Evolutionary conservation across 345 rosid genomes (phyloP), one percentile per base, ranked within the genome.

Genomic region (Hypericum perforatum): DNA sequence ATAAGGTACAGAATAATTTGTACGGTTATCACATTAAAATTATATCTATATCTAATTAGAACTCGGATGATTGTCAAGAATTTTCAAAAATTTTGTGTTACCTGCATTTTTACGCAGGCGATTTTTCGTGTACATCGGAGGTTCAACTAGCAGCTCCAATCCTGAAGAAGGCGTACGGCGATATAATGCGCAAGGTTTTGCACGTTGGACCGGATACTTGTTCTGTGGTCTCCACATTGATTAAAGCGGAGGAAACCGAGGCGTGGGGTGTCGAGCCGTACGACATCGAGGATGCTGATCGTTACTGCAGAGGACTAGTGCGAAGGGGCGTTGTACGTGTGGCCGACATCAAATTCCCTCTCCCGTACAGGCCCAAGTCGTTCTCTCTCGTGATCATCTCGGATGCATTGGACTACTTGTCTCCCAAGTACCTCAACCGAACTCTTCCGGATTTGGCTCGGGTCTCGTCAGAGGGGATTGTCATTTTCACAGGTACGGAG

Each of bases 201-300:
- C 97, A 94, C 32, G 77, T 94, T 16, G 99, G 99, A 43, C 99
- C 99, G 44, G 95, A 94, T 50, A 69, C 97, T 52, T 94, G 99
- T 65, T 77, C 95, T 7, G 84, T 84, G 61, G 94, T 89, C 60
- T 84, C 95, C 45, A 73, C 66, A 54, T 76, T 94, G 43, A 64
- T 86, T 62, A 82, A 86, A 75, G 95, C 84, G 77, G 87, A 84
- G 57, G 94, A 86, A 68, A 84, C 82, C 14, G 97, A 94, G 75
- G 91, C 88, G 9, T 89, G 99, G 99, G 97, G 99, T 37, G 78
- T 89, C 29, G 99, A 94, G 65, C 99, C 99, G 3, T 94, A 94
- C 67, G 99, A 89, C 66, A 70, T 85, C 16, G 99, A 94, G 66
- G 99, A 94, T 65, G 89, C 81, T 12, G 97, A 84, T 66, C 72